A percentile compares a stretch with the other conserved stretches of the same genome.
Conservation (phyloP, 371 early-diverging fungal species). For the Choanephora cucurbitarum region DNA sequence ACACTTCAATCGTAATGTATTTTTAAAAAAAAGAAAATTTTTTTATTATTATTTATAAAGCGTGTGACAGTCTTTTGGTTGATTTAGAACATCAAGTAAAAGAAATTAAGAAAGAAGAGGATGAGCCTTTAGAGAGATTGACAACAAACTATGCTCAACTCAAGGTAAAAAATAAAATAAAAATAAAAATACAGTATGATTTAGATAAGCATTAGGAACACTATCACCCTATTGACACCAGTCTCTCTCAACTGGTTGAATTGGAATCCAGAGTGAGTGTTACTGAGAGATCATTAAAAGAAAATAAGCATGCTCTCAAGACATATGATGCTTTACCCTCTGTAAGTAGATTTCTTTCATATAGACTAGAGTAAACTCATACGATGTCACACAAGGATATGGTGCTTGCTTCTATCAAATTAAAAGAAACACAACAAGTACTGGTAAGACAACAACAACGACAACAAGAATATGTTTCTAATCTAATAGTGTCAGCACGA, state of each 20-base stretch:
- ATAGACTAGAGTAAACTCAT: constrained; percentile 6
- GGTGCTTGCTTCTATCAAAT: constrained; percentile 18
- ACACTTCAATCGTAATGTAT: constrained; percentile 11
- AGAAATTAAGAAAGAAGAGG: constrained; percentile 3
- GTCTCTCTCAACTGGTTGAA: constrained; percentile 3
- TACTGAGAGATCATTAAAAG: neutral
- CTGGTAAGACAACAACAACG: too few relatives aligned
- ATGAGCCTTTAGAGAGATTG: constrained; percentile 3
- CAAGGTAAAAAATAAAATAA: neutral
- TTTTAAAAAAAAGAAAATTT: too few relatives aligned
- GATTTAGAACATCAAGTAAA: too few relatives aligned
- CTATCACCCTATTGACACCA: constrained; percentile 2
- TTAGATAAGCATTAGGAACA: constrained; percentile 14
- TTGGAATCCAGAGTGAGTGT: constrained; percentile 4
- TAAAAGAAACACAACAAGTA: constrained; percentile 12
- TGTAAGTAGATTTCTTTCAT: too few relatives aligned
- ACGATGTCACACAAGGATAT: constrained; percentile 21
- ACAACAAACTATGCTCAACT: neutral
- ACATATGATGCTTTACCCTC: constrained; percentile 8
- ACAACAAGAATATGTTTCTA: too few relatives aligned
- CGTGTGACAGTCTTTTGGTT: too few relatives aligned
- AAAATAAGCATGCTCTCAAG: neutral
- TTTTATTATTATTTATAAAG: too few relatives aligned
- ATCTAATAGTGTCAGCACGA: too few relatives aligned
- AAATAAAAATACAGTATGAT: neutral